These are phyloP conservation scores for Lipomyces starkeyi DNA, from an alignment of 805 yeast genomes.

Conservation along the genomic window DNA sequence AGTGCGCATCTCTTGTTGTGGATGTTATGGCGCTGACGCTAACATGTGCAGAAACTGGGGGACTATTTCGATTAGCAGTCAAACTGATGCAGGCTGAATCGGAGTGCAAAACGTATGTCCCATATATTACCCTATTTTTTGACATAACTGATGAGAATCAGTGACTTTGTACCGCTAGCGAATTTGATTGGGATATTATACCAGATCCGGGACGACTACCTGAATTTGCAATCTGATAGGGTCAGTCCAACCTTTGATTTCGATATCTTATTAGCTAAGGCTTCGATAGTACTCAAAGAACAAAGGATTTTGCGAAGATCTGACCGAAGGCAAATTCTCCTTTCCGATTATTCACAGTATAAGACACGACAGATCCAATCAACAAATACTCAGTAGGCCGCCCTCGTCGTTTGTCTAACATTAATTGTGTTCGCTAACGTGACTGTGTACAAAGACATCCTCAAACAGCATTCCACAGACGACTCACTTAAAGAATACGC, in stretches of 20 bases:
- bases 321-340: slow-evolving; percentile 87
- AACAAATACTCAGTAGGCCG: slow-evolving; percentile 49
- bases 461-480: slow-evolving; percentile 60
- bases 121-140: neutral
- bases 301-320: slow-evolving; percentile 84
- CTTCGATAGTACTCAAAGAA: slow-evolving; percentile 54
- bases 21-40: too few species aligned
- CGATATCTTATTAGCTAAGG: neutral
- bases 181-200: slow-evolving; percentile 80
- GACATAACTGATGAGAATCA: slow-evolving; percentile 5
- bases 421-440: slow-evolving; percentile 15
- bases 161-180: slow-evolving; percentile 62
- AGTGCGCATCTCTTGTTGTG: slow-evolving; percentile 45
- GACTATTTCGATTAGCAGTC: slow-evolving; percentile 77
- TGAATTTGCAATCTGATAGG: slow-evolving; percentile 62
- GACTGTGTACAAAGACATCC: slow-evolving; percentile 48
- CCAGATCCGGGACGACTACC: slow-evolving; percentile 84
- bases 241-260: slow-evolving; percentile 1
- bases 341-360: slow-evolving; percentile 81
- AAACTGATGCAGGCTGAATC: slow-evolving; percentile 59
- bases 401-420: neutral
- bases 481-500: slow-evolving; percentile 57
- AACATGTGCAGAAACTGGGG: slow-evolving; percentile 66
- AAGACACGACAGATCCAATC: slow-evolving; percentile 46
- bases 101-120: slow-evolving; percentile 30